Base-by-base conservation (phyloP, 257 asterid species). In the Solanum lycopersicoides region DNA sequence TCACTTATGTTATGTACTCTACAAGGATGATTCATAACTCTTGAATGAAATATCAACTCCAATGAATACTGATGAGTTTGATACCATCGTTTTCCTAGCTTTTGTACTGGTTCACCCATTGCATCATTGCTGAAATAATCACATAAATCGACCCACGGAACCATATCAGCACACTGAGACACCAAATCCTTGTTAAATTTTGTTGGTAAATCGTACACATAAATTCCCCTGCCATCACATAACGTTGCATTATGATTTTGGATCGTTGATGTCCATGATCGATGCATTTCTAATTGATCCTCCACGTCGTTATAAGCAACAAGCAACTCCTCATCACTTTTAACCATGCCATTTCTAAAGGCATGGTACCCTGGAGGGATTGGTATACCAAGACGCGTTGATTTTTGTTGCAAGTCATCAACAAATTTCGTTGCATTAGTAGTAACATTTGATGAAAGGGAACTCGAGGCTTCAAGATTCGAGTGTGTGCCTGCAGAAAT, bases 11-110 rank as follows among this genome's bases (percentile, higher is more conserved):
- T 83, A 75, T 86, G 82, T 45, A 94, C 96, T 87, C 96, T 92
- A 74, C 98, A 94, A 14, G 94, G 95, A 90, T 95, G 98, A 39
- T 90, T 94, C 69, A 91, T 59, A 71, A 91, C 87, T 18, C 93
- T 92, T 2, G 93, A 85, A 28, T 94, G 97, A 86, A 94, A 92
- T 23, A 95, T 94, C 73, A 94, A 95, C 91, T 95, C 97, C 91
- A 94, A 45, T 68, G 95, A 87, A 88, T 95, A 95, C 77, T 95
- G 96, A 86, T 94, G 97, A 37, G 96, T 94, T 85, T 93, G 65
- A 85, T 92, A 89, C 95, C 96, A 95, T 4, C 92, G 91, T 47
- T 69, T 86, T 3, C 97, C 96, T 1, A 95, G 93, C 79, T 79
- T 85, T 60, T 86, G 82, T 7, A 95, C 87, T 34, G 87, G 68